These are phyloP conservation scores for Globisporangium cylindrosporum DNA, from an alignment of 352 stramenopile species.

Conservation along the genomic window DNA sequence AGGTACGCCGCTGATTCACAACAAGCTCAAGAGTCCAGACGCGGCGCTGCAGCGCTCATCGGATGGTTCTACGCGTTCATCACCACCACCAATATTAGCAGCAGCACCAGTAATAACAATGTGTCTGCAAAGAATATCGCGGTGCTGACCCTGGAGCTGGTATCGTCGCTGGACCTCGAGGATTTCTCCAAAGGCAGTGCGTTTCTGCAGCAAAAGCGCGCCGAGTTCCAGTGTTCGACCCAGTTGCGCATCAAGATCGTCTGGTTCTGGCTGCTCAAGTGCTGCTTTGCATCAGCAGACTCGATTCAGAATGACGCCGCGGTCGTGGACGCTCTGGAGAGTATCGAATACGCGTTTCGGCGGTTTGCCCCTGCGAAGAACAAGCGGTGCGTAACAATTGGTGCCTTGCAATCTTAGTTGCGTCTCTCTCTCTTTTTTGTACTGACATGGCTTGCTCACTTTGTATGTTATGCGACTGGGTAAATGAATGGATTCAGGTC, in stretches of 20 bases:
- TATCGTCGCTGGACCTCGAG: constrained; percentile 18
- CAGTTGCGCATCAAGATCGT: constrained; percentile 39
- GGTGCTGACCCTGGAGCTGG: constrained; percentile 21
- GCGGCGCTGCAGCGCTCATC: constrained; percentile 27
- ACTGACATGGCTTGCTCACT: not conserved
- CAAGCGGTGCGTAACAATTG: constrained; percentile 28
- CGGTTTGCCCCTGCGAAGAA: constrained; percentile 37
- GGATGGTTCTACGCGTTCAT: constrained; percentile 49
- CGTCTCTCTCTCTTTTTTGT: not conserved
- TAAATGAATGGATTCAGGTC: constrained; percentile 18
- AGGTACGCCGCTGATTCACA: not conserved
- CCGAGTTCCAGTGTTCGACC: constrained; percentile 28
- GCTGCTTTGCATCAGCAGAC: not conserved
- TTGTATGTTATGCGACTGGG: not conserved
- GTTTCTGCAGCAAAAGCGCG: constrained; percentile 46
- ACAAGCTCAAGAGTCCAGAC: not conserved
- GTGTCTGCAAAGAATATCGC: constrained; percentile 20
- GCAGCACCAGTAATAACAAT: not conserved
- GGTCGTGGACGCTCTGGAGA: constrained; percentile 38
- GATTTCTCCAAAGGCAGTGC: constrained; percentile 22
- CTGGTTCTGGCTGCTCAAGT: constrained; percentile 63
- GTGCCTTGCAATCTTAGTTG: not conserved
- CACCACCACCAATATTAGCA: not conserved
- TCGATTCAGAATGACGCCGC: constrained; percentile 5
- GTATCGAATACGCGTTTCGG: constrained; percentile 58